Percentiles rank a stretch among this genome's conserved stretches.
Evolutionary conservation across 257 asterid genomes (phyloP).

Genomic region (Gentiana macrophylla): DNA sequence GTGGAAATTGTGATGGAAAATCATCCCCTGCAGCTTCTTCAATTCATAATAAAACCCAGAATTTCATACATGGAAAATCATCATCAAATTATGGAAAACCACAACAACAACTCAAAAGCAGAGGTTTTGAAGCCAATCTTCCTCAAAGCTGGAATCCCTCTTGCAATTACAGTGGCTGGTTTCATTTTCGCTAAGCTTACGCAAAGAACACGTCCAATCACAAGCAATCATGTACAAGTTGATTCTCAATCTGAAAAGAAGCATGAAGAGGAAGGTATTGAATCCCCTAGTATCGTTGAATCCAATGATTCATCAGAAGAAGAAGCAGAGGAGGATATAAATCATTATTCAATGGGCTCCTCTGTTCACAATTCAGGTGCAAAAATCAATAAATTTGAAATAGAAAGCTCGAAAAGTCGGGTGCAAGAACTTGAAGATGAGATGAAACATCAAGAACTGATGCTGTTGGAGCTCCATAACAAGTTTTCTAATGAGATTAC

Average conservation of each 20-base stretch:
- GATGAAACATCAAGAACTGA: conserved; percentile 33
- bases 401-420: conserved; percentile 13
- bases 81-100: conserved; percentile 25
- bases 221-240: conserved; percentile 2
- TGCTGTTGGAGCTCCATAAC: conserved; percentile 31
- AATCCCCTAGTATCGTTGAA: conserved; percentile 10
- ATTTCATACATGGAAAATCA: neutral
- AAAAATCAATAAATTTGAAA: conserved; percentile 16
- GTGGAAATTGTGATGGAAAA: neutral
- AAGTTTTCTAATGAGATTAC: conserved; percentile 30
- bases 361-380: neutral
- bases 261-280: conserved; percentile 12
- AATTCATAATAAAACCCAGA: conserved; percentile 5
- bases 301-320: conserved; percentile 17
- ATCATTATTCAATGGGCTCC: conserved; percentile 3
- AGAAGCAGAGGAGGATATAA: conserved; percentile 9
- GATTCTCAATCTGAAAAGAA: conserved; percentile 9
- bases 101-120: conserved; percentile 32
- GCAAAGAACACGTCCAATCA: conserved; percentile 11
- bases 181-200: conserved; percentile 28
- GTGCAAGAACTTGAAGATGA: conserved; percentile 22
- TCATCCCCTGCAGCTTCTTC: conserved; percentile 3
- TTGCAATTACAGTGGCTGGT: conserved; percentile 51
- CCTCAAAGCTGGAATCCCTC: conserved; percentile 47
- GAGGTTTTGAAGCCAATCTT: conserved; percentile 34